Base-by-base conservation (phyloP, 2,329 filamentous ascomycete genomes). In the Diaporthe sp. region DNA sequence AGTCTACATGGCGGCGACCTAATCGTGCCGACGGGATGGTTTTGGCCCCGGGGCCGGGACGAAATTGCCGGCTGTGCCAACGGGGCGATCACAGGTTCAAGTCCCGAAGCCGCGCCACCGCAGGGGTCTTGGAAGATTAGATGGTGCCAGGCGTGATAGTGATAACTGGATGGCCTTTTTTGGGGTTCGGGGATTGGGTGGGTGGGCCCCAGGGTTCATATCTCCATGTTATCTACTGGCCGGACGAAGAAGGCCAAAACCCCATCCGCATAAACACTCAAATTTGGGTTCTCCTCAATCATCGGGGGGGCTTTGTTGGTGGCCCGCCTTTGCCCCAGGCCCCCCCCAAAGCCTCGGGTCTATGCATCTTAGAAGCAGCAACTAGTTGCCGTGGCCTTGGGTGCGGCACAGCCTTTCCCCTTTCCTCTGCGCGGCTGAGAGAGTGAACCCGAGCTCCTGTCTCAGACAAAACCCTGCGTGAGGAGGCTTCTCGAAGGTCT, bases 401-500 rank as follows among this genome's bases (percentile, higher is more conserved):
- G 22, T 68, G 31, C 65, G 25, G 63, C 65, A 68, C 47, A 70
- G 34, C 65, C 49, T 28, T 55, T 44, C 8, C 44, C 44, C 53
- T 17, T 55, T 34, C 31, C 34, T 61, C 58, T 39, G 22, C 47
- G 65, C 65, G 65, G 65, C 47, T 53, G 5, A 70, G 22, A 25
- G 49, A 7, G 49, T 70, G 65, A 55, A 42, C n/a, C 65, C 65
- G 34, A 42, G 34, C 34, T 55, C 22, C n/a, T 70, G 65, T 70
- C 65, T 70, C 65, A 42, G 65, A 70, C 65, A 39, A 25, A 15
- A 42, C 47, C 65, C 49, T 42, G 65, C 34, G 34, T 42, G n/a
- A 70, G 34, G 20, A 42, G 65, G 47, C 65, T 70, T 70, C 65
- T 70, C 65, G 65, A 70, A 70, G 65, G 47, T 70, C 49, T 55